These are phyloP conservation scores for Colletotrichum costaricense DNA, from an alignment of 2,329 filamentous ascomycete genomes.

Conservation along the genomic window DNA sequence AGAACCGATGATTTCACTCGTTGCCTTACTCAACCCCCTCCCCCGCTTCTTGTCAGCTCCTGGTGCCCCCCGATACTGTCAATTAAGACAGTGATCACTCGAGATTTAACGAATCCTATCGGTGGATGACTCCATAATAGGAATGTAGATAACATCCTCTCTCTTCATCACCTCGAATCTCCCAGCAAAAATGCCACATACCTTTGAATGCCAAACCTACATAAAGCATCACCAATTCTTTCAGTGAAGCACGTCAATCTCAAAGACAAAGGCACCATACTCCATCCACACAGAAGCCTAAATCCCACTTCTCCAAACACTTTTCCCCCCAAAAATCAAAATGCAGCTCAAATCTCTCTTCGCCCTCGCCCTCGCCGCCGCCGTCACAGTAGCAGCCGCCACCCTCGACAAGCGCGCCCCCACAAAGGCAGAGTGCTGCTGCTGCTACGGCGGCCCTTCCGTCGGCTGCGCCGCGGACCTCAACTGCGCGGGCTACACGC, in stretches of 20 bases:
- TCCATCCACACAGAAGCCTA: not conserved
- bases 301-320: too few species aligned
- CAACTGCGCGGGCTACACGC: slow-evolving; percentile 29
- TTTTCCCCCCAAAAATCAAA: not conserved
- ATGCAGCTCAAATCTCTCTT: slow-evolving; percentile 15
- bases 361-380: not conserved
- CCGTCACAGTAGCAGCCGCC: slow-evolving; percentile 14
- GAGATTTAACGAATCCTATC: not conserved
- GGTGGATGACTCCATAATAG: not conserved
- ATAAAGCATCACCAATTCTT: not conserved
- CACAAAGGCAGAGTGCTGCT: slow-evolving; percentile 34
- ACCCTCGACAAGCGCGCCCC: slow-evolving; percentile 26
- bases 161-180: not conserved
- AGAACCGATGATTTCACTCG: too few species aligned
- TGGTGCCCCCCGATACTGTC: not conserved
- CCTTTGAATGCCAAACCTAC: not conserved
- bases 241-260: not conserved
- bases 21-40: not conserved
- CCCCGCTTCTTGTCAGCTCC: too few species aligned
- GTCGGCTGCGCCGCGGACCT: slow-evolving; percentile 32
- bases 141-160: not conserved
- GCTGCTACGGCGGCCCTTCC: slow-evolving; percentile 33
- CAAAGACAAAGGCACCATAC: not conserved
- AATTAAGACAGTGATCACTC: not conserved
- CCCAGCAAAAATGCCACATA: not conserved